Evolutionary conservation across 331 rosid species (phyloP).

Genomic region (Malus hybrid): DNA sequence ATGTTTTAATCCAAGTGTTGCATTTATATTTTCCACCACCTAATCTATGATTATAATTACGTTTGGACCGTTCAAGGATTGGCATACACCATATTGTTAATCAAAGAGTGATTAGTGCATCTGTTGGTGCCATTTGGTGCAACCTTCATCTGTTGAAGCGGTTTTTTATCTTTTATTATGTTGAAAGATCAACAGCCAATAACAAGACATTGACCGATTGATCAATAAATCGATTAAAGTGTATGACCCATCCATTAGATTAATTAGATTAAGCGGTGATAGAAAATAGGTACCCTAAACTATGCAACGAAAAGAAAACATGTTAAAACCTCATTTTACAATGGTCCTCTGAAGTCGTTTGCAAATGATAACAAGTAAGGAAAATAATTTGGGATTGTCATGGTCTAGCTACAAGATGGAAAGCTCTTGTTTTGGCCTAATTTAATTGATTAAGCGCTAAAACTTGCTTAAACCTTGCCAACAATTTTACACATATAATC

Average conservation of each 20-base stretch:
- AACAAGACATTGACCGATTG: neutral
- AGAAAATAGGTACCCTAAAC: neutral
- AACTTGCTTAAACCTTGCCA: constrained; percentile 26
- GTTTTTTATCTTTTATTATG: neutral
- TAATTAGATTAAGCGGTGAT: neutral
- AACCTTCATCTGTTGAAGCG: neutral
- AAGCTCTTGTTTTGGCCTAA: constrained; percentile 33
- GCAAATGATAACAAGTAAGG: constrained; percentile 5
- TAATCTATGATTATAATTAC: neutral
- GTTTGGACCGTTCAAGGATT: neutral
- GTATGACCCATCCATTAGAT: too few species aligned
- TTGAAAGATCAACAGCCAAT: neutral
- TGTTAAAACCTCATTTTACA: too few species aligned
- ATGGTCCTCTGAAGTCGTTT: neutral
- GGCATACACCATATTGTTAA: neutral
- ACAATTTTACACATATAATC: too few species aligned
- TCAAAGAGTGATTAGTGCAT: neutral
- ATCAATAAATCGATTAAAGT: neutral
- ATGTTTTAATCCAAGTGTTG: neutral
- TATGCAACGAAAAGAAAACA: too few species aligned
- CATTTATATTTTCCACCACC: neutral
- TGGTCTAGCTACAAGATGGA: constrained; percentile 27
- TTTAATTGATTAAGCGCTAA: constrained; percentile 81
- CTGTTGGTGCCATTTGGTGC: constrained; percentile 31
- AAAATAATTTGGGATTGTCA: constrained; percentile 12